Percentiles rank a stretch among this genome's conserved stretches.
Evolutionary conservation across 768 basidiomycete genomes (phyloP).

Genomic region (Kwoniella dendrophila): DNA sequence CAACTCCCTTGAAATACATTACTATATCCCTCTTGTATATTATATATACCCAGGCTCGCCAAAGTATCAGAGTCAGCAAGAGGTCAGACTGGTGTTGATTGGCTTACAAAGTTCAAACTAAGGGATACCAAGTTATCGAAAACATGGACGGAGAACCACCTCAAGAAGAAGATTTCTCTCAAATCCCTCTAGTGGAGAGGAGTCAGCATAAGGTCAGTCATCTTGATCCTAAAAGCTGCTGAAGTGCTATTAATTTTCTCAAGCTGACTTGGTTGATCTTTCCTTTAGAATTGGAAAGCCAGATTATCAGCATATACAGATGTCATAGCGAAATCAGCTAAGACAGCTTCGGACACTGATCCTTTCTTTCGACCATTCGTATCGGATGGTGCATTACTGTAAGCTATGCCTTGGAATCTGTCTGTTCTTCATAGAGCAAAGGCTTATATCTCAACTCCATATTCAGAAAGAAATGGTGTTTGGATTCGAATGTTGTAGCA

Average conservation of each 20-base stretch:
- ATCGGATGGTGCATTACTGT: conserved; percentile 70
- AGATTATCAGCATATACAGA: conserved; percentile 88
- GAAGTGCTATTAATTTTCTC: too few relatives aligned
- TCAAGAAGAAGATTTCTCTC: conserved; percentile 88
- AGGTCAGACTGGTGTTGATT: too few relatives aligned
- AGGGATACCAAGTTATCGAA: not conserved
- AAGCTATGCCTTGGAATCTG: too few relatives aligned
- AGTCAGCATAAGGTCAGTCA: conserved; percentile 73
- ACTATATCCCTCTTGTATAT: too few relatives aligned
- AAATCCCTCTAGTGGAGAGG: conserved; percentile 74
- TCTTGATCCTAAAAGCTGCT: not conserved
- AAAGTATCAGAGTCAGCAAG: too few relatives aligned
- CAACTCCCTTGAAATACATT: too few relatives aligned
- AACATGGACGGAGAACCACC: conserved; percentile 82
- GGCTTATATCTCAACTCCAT: not conserved
- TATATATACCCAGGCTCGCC: too few relatives aligned
- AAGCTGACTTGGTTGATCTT: conserved; percentile 8
- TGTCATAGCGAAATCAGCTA: conserved; percentile 81
- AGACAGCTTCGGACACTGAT: conserved; percentile 88
- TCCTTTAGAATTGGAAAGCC: conserved; percentile 85
- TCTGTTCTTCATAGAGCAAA: not conserved
- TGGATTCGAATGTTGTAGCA: conserved; percentile 92
- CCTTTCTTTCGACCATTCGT: conserved; percentile 89
- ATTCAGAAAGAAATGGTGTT: conserved; percentile 73
- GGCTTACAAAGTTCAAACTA: too few relatives aligned